phyloP scores from a whole-genome alignment of 192 early-diverging fungal species.

The Coemansia guatemalensis region DNA sequence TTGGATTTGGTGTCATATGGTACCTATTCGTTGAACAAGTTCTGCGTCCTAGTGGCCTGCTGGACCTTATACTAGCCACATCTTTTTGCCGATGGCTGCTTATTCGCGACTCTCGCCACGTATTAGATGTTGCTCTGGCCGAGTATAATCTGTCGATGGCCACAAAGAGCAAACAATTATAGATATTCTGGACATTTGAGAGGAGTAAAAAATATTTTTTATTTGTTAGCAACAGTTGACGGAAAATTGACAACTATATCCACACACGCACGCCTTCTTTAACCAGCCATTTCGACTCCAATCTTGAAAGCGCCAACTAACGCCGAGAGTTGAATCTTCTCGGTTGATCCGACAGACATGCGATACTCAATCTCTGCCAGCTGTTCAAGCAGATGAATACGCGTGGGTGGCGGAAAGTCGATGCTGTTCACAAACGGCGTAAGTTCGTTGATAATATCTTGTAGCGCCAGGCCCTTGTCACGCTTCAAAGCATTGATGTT shows the following conservation, averaged over 20 bases:
- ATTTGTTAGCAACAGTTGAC: background rate
- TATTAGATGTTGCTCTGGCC: slow-evolving; percentile 30
- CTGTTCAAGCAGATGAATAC: slow-evolving; percentile 72
- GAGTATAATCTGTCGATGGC: slow-evolving; percentile 39
- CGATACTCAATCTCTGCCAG: slow-evolving; percentile 87
- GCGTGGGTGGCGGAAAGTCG: slow-evolving; percentile 70
- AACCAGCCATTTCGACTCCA: slow-evolving; percentile 64
- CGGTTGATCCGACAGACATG: slow-evolving; percentile 78
- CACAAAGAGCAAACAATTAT: slow-evolving; percentile 4
- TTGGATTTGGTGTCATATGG: slow-evolving; percentile 25
- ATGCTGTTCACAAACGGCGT: slow-evolving; percentile 62
- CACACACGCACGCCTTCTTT: background rate
- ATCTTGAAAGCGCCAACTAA: slow-evolving; percentile 86
- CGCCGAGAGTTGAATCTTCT: slow-evolving; percentile 85
- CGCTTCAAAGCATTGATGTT: slow-evolving; percentile 72
- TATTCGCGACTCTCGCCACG: slow-evolving; percentile 36
- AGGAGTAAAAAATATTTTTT: background rate
- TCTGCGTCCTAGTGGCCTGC: slow-evolving; percentile 14
- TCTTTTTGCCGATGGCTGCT: slow-evolving; percentile 33
- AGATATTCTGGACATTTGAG: background rate
- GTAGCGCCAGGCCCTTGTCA: slow-evolving; percentile 85
- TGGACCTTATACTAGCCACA: slow-evolving; percentile 13
- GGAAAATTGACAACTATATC: background rate
- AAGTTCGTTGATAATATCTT: slow-evolving; percentile 87
- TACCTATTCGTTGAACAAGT: slow-evolving; percentile 16